Percentiles rank a stretch among this genome's conserved stretches.
Conservation (phyloP, 148 eudicot species). For the Limonium bicolor region DNA sequence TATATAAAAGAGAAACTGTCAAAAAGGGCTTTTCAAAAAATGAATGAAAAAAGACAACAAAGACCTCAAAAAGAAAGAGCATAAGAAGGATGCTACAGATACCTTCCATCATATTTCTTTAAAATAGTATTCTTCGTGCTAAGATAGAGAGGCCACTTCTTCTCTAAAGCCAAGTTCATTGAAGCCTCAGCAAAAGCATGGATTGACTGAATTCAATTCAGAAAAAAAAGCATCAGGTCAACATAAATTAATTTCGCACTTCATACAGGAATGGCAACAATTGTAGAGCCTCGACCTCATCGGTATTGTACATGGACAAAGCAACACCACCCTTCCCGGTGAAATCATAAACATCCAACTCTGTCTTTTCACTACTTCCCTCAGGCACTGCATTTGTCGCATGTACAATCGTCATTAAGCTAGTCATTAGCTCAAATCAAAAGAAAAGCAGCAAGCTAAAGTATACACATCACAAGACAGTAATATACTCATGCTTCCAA, state of each 20-base stretch:
- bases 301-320: conserved; percentile 88
- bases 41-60: background rate
- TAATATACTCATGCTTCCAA: too few species aligned
- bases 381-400: conserved; percentile 81
- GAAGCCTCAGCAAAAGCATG: conserved; percentile 87
- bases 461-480: too few species aligned
- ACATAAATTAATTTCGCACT: background rate
- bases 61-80: background rate
- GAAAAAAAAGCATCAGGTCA: background rate
- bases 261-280: background rate
- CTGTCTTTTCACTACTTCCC: conserved; percentile 52
- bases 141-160: conserved; percentile 93
- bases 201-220: conserved; percentile 37
- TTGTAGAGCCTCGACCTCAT: conserved; percentile 39
- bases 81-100: background rate
- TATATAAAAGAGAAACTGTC: conserved; percentile 7
- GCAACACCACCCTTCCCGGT: conserved; percentile 84
- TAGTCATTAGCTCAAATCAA: too few species aligned
- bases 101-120: conserved; percentile 94
- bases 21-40: background rate
- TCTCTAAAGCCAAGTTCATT: conserved; percentile 65
- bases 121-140: conserved; percentile 96
- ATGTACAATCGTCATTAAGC: too few species aligned
- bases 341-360: conserved; percentile 65
- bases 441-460: too few species aligned